These are phyloP conservation scores for Hyphodiscus sp. DNA, from an alignment of 2,329 filamentous ascomycete species.

Conservation along the genomic window DNA sequence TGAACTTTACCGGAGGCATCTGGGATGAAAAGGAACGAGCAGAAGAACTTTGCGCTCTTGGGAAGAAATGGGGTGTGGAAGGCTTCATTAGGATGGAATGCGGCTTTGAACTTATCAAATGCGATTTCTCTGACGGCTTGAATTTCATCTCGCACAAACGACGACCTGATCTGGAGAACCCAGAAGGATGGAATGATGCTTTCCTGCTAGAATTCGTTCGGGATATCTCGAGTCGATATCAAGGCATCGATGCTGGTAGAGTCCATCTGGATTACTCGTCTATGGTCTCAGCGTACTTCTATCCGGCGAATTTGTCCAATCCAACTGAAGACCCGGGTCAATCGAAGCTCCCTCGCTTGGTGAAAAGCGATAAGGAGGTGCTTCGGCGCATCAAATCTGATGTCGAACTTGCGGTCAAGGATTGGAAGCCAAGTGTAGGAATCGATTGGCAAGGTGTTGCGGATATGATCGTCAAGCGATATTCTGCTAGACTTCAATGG, in stretches of 20 bases:
- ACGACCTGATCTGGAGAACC: conserved; percentile 7
- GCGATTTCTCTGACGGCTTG: conserved; percentile 44
- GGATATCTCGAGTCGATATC: conserved; percentile 36
- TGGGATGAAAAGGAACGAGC: conserved; percentile 48
- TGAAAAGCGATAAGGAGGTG: conserved; percentile 1
- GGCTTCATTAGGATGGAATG: conserved; percentile 62
- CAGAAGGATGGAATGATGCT: neutral
- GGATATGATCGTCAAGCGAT: conserved; percentile 60
- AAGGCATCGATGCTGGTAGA: conserved; percentile 36
- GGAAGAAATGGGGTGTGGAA: conserved; percentile 50
- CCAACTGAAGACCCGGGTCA: conserved; percentile 10
- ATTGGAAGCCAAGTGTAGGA: conserved; percentile 7
- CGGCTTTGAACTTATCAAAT: conserved; percentile 66
- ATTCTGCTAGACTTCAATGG: conserved; percentile 45
- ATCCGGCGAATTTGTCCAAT: conserved; percentile 25
- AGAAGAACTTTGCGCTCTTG: conserved; percentile 47
- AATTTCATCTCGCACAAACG: conserved; percentile 19
- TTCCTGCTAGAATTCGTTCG: conserved; percentile 31
- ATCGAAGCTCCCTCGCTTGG: conserved; percentile 20
- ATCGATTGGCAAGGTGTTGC: conserved; percentile 56
- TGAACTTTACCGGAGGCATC: neutral
- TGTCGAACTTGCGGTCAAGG: conserved; percentile 37
- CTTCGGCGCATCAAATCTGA: conserved; percentile 36
- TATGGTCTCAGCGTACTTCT: conserved; percentile 28
- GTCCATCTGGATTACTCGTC: conserved; percentile 25